Conservation (phyloP, 306 rosid genomes). For the Cicer judaicum region DNA sequence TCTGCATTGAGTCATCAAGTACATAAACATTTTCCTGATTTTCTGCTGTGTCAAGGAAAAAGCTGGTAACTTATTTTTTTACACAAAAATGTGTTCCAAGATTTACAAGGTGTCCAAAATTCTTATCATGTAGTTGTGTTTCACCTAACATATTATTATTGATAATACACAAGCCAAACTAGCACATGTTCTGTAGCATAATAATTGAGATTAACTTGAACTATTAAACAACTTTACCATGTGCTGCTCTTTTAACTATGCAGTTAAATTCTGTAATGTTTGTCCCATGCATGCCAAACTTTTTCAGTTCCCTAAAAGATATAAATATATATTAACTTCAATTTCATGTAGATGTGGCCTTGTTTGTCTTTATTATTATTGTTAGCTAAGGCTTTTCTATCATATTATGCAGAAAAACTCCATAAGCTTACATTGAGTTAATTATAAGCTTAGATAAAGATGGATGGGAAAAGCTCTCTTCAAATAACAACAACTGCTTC, state of each 20-base stretch:
- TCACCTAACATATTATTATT: neutral
- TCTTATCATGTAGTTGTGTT: neutral
- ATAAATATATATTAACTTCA: neutral
- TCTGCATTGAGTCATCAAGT: slow-evolving; percentile 14
- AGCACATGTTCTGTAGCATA: slow-evolving; percentile 38
- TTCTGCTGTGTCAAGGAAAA: slow-evolving; percentile 26
- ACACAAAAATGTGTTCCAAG: neutral
- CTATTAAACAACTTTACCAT: slow-evolving; percentile 19
- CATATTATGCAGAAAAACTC: slow-evolving; percentile 39
- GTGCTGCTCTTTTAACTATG: slow-evolving; percentile 27
- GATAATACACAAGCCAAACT: slow-evolving; percentile 22
- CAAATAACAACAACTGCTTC: slow-evolving; percentile 46
- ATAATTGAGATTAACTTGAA: slow-evolving; percentile 33
- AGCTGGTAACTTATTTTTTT: slow-evolving; percentile 31
- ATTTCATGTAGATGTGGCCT: slow-evolving; percentile 19
- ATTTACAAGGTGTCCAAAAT: slow-evolving; percentile 16
- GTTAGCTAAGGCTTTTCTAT: slow-evolving; percentile 30
- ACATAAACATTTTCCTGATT: slow-evolving; percentile 17
- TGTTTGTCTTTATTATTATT: slow-evolving; percentile 36
- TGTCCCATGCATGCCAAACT: slow-evolving; percentile 9
- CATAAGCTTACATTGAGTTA: slow-evolving; percentile 38
- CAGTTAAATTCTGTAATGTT: neutral
- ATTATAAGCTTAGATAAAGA: slow-evolving; percentile 39
- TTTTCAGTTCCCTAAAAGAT: slow-evolving; percentile 13
- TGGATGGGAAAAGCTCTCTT: slow-evolving; percentile 59